Evolutionary conservation across 2,329 filamentous ascomycete genomes (phyloP), one percentile per base, ranked within the genome.

Genomic region (Colletotrichum filicis): DNA sequence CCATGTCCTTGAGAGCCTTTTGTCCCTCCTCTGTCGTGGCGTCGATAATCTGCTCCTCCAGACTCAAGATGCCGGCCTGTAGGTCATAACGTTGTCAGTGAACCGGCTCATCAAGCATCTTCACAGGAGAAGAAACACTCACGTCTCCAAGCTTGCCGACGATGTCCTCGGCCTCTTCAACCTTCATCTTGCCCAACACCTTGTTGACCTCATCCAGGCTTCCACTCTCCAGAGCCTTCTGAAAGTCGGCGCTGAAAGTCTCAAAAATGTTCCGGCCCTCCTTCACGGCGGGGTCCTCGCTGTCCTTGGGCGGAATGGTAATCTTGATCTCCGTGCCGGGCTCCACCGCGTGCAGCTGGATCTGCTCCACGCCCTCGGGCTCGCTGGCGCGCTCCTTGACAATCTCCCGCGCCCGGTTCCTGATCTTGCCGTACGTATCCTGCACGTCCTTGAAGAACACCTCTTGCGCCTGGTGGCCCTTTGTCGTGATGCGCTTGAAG

Each of bases 311-410:
- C 14, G 97, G 96, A 52, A 97, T 92, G 67, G 85, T 90, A 82
- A 98, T 98, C 80, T 94, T 94, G 81, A 99, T 98, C 74, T 94
- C 92, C 3, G 96, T 98, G 60, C 93, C 93, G 0, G 96, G 96
- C 82, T 98, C 95, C 12, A 99, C 95, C 16, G 97, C 96, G 81
- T 99, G 97, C 59, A 99, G 89, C 83, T 99, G 97, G 77, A 99
- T 99, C 83, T 98, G 96, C 85, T 99, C 97, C 11, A 97, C 93
- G 24, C 93, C 94, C 72, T 85, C 83, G 3, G 80, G 85, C 66
- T 89, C 87, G 75, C 85, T 85, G 19, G 86, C 87, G 73, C 87
- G 82, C 82, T 91, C 85, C 22, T 84, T 83, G 67, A 87, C 82
- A 75, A 98, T 92, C 82, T 97, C 94, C 7, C 89, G 87, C 1